Base-by-base conservation (phyloP, 768 basidiomycete genomes). In the Paxillus rubicundulus region DNA sequence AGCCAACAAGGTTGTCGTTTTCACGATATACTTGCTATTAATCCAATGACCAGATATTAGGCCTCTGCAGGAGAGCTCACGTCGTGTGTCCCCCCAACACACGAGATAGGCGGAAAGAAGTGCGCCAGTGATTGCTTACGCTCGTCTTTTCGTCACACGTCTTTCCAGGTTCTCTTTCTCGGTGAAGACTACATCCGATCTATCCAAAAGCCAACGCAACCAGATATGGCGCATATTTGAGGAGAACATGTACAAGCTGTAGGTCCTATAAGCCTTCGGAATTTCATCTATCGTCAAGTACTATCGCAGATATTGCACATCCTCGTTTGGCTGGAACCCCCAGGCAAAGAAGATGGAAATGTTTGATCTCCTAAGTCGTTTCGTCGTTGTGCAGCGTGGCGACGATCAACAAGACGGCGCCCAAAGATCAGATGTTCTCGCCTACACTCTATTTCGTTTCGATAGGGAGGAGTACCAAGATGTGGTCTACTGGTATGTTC, bases 301-400 rank as follows among this genome's bases (percentile, higher is more conserved):
- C 32, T 17, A n/a, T 34, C n/a, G 58, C 67, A 87, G 86, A 18
- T 86, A 82, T 58, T 63, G 61, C 12, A 47, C 60, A 6, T 86
- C 86, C 4, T 82, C 82, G 16, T 79, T 86, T 63, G 85, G 85
- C 41, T 90, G 86, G 84, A 65, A 86, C 48, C 79, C 85, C 28
- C 54, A 57, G 1, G 62, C 71, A 8, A 89, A 89, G 70, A 66
- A 63, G 34, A 67, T 65, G 33, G 87, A 92, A 61, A 64, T 89
- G 33, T 90, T 89, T 59, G 61, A 85, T 61, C 41, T 61, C 2
- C 63, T 74, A 28, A 83, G 86, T 41, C 81, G 89, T 17, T 89
- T 85, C 64, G 63, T 89, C 49, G 52, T 88, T 20, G 72, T 78
- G 7, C 53, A 47, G 21, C 56, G 49, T 21, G 14, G 40, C 27